phyloP scores from a whole-genome alignment of 78 protist genomes.

The Guillardia theta region DNA sequence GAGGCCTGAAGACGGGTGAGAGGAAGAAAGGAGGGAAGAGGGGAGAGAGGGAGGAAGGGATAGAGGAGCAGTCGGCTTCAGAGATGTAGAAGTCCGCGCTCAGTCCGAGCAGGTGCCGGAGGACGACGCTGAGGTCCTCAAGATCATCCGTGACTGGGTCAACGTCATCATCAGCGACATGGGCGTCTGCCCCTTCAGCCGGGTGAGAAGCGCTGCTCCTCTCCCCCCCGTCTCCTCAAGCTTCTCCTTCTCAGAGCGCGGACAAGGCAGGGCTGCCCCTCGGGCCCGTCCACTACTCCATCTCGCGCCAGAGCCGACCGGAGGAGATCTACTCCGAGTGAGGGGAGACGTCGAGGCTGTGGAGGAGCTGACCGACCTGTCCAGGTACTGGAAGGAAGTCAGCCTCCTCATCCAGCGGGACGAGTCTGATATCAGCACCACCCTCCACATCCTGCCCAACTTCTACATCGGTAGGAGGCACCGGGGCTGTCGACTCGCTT shows the following conservation, averaged over 20 bases:
- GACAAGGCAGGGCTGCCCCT: conserved; percentile 21
- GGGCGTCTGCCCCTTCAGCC: conserved; percentile 33
- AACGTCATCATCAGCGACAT: background rate
- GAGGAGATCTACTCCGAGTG: background rate
- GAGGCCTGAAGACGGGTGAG: background rate
- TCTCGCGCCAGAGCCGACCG: background rate
- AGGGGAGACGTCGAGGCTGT: background rate
- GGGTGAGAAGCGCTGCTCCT: background rate
- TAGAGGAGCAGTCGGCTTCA: background rate
- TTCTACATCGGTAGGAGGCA: background rate
- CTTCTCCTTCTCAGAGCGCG: background rate
- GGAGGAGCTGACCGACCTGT: background rate
- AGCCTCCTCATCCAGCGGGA: background rate
- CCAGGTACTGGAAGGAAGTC: background rate
- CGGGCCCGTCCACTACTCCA: conserved; percentile 16
- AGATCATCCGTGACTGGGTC: background rate
- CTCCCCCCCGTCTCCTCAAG: background rate
- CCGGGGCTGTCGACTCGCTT: background rate
- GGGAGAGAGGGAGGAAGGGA: background rate
- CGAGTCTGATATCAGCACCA: background rate
- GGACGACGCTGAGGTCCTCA: background rate
- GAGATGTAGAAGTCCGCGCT: background rate
- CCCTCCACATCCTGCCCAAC: background rate
- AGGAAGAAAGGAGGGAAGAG: background rate
- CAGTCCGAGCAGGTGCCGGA: background rate